Evolutionary conservation across 192 early-diverging fungal genomes (phyloP), one percentile per base, ranked within the genome.

Genomic region (Geranomyces variabilis): DNA sequence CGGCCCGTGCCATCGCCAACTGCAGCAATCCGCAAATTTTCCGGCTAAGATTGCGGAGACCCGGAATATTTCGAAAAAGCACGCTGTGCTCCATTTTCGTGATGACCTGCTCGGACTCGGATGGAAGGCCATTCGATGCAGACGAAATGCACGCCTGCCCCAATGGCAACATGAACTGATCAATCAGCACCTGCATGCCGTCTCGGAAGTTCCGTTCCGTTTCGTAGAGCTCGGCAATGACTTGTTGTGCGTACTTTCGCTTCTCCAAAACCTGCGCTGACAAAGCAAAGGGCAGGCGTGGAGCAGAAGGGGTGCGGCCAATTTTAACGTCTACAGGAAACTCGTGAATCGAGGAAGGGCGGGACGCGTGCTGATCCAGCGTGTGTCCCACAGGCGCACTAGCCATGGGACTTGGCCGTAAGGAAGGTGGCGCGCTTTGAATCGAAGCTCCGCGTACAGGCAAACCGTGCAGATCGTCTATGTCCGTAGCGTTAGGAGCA

Each of bases 191-290:
- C 59, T 75, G 34, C 74, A 75, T 70, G 30, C 63, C 74, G 26
- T 75, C 74, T 24, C 55, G 71, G 63, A 70, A 75, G 31, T 70
- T 75, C 0, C 51, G 22, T 63, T 75, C 74, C 21, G 74, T 75
- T n/a, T 75, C 67, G 31, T 48, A 63, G 0, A 75, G 66, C 47
- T 75, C 74, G 15, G n/a, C 43, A 19, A 75, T 63, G 0, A 75
- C 60, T 21, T 65, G 48, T 1, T 55, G 71, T 7, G 63, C 65
- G 30, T 29, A 66, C 41, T 74, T 74, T 5, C 71, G 63, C 41
- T 67, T 74, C 45, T 66, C 63, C n/a, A 74, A 21, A 13, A 74
- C 65, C 45, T 74, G 63, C 3, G 63, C 71, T 9, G 71, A 67
- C 14, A 74, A 55, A 19, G 24, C 47, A 53, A 17, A 53, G 17